Base-by-base conservation (phyloP, 495 filamentous ascomycete species). In the Acidomyces sp. region DNA sequence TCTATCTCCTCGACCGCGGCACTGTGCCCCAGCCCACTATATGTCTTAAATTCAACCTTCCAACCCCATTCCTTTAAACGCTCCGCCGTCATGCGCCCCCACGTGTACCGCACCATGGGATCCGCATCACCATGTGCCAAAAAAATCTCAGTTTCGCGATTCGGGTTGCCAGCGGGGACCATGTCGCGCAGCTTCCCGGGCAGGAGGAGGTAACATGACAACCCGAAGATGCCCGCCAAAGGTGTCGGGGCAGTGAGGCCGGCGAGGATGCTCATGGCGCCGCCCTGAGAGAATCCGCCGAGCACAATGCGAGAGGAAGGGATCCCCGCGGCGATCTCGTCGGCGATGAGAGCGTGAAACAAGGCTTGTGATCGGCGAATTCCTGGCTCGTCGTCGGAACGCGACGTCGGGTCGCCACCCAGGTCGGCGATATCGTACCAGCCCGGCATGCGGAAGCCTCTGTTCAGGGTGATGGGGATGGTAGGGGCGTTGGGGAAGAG, bases 401-500 rank as follows among this genome's bases (percentile, higher is more conserved):
- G 62, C 38, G 53, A 45, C 29, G 35, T 47, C 15, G 64, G 48
- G 22, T 51, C 50, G 23, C 46, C 46, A n/a, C n/a, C n/a, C 31
- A 42, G 37, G 32, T 51, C 45, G 31, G 44, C 25, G 52, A 94
- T 82, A 51, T 94, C 85, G 56, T 87, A 93, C 88, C 88, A 94
- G 15, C 80, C 84, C 3, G 86, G 84, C 83, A 93, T 87, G 7
- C 57, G 56, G 78, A 84, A 80, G 23, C 85, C 85, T 27, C 70
- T 63, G 57, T 90, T 85, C 49, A 80, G 65, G 26, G 85, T 87
- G 55, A 97, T 84, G 19, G 88, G 85, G 36, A 95, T 93, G 13
- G 52, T 60, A 4, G 88, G 85, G n/a, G 90, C 90, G 64, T 92
- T 85, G 5, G 90, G 90, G 59, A 97, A 80, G 49, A 97, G 72